Evolutionary conservation across 2,329 filamentous ascomycete species (phyloP).

Genomic region (Macrophomina phaseolina): DNA sequence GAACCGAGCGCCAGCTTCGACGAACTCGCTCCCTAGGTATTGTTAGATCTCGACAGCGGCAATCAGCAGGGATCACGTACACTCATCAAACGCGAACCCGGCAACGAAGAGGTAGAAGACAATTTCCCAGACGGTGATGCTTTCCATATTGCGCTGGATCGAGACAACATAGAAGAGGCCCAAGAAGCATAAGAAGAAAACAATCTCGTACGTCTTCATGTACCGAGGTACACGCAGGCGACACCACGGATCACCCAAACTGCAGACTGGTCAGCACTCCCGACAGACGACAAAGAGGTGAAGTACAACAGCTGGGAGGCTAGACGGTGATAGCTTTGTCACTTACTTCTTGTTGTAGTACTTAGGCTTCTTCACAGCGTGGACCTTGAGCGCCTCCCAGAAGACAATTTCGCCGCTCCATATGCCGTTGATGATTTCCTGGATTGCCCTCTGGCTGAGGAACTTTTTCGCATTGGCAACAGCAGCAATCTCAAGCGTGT

Average conservation of each 20-base stretch:
- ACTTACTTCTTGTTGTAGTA: slow-evolving; percentile 68
- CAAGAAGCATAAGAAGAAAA: slow-evolving; percentile 80
- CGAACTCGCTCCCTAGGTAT: slow-evolving; percentile 39
- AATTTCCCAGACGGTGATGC: slow-evolving; percentile 72
- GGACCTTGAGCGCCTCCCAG: slow-evolving; percentile 78
- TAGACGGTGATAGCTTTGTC: neutral
- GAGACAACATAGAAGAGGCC: slow-evolving; percentile 86
- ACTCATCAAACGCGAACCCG: slow-evolving; percentile 85
- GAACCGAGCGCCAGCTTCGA: slow-evolving; percentile 16
- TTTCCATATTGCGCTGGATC: slow-evolving; percentile 70
- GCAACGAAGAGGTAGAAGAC: slow-evolving; percentile 85
- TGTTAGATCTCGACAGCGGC: slow-evolving; percentile 30
- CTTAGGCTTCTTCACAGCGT: slow-evolving; percentile 75
- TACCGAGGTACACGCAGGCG: slow-evolving; percentile 81
- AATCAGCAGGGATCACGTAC: neutral
- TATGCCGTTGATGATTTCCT: slow-evolving; percentile 82
- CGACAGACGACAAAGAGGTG: neutral
- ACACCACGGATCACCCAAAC: slow-evolving; percentile 66
- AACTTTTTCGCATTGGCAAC: slow-evolving; percentile 85
- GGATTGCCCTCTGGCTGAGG: slow-evolving; percentile 77
- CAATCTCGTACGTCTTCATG: slow-evolving; percentile 80
- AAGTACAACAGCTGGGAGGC: too few relatives aligned
- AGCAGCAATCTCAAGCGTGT: slow-evolving; percentile 85
- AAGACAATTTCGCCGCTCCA: slow-evolving; percentile 89
- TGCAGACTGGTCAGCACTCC: neutral